Percentiles rank a stretch among this genome's conserved stretches.
phyloP scores from a whole-genome alignment of 2,329 filamentous ascomycete genomes.

The Fusarium citri region DNA sequence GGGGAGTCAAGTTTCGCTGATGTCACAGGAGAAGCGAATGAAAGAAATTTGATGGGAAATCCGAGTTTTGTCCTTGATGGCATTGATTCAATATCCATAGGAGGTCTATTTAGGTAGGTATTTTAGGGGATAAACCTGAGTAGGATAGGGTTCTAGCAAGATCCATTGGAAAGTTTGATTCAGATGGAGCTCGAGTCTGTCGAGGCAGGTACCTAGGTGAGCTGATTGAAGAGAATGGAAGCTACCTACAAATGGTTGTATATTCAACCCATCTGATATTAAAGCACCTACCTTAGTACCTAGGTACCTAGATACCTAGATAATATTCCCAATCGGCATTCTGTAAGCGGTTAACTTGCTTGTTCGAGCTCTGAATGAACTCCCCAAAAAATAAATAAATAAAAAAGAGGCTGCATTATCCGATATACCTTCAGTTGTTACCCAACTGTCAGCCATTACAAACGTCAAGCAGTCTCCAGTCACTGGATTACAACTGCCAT shows the following conservation, averaged over 20 bases:
- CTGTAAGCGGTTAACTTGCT: background rate
- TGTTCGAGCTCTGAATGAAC: background rate
- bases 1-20: conserved; percentile 7
- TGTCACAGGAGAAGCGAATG: conserved; percentile 16
- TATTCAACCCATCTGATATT: background rate
- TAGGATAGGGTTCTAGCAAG: background rate
- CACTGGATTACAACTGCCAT: background rate
- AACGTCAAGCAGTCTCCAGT: background rate
- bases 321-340: background rate
- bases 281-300: background rate
- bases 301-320: background rate
- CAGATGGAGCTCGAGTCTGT: background rate
- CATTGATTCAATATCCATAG: background rate
- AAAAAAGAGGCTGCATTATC: too few relatives aligned
- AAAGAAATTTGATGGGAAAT: background rate
- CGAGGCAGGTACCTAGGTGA: background rate
- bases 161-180: background rate
- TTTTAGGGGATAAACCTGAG: background rate
- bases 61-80: conserved; percentile 3
- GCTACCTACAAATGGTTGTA: background rate
- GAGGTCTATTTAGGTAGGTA: background rate
- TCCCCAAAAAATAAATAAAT: too few relatives aligned
- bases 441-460: background rate
- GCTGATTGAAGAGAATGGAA: too few relatives aligned
- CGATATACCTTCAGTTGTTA: background rate